phyloP scores from a whole-genome alignment of 495 filamentous ascomycete species.

The Podospora sp. region DNA sequence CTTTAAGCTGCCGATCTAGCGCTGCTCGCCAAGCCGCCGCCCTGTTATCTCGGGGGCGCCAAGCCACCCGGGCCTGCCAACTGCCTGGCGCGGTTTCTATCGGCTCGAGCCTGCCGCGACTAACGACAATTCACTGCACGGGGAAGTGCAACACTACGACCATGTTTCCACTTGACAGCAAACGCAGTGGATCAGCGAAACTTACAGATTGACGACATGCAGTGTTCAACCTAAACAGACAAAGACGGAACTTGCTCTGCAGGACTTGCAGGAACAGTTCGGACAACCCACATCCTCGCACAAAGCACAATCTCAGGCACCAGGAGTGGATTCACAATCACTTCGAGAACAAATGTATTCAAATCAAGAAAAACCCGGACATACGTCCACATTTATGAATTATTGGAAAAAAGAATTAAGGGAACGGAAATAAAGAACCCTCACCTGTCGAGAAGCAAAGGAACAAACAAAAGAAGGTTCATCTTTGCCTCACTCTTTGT shows the following conservation, averaged over 20 bases:
- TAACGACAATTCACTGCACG: neutral
- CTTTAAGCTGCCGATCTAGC: neutral
- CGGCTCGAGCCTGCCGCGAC: neutral
- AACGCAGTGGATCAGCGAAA: neutral
- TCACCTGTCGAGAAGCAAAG: neutral
- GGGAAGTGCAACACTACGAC: neutral
- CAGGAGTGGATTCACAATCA: no score
- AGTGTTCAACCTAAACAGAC: no score
- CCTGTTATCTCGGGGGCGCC: neutral
- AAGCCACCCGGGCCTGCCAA: neutral
- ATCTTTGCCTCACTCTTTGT: neutral
- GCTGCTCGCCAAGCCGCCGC: neutral
- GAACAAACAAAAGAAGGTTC: neutral
- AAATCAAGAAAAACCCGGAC: no score
- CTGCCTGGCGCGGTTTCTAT: neutral
- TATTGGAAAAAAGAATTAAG: no score
- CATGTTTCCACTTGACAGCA: neutral
- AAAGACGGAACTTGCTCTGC: no score
- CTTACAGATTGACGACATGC: no score
- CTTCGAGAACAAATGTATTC: no score
- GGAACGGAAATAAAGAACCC: no score
- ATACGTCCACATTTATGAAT: no score
- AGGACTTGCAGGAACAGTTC: no score
- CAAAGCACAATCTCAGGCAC: no score
- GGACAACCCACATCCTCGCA: no score